Evolutionary conservation across 345 rosid genomes (phyloP).

Genomic region (Eucalyptus pauciflora): DNA sequence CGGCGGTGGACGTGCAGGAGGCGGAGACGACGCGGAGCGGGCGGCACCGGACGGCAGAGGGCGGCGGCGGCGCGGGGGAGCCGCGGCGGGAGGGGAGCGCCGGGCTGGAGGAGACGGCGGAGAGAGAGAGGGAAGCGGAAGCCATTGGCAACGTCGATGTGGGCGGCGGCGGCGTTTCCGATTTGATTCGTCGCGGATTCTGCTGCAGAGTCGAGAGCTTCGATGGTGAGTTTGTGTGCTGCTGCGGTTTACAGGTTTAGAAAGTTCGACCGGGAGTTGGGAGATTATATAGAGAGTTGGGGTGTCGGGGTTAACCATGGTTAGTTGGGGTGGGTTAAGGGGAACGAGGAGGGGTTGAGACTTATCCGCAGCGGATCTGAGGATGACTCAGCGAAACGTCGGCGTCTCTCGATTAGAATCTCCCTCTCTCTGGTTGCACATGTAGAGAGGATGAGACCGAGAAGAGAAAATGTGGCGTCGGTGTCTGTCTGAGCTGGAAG

Average conservation of each 20-base stretch:
- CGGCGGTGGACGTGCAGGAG: slow-evolving; percentile 22
- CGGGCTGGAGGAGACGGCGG: not conserved
- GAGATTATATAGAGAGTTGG: not conserved
- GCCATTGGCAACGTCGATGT: not conserved
- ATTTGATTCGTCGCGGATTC: not conserved
- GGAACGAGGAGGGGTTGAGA: not conserved
- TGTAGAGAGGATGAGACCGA: not conserved
- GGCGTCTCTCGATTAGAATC: not conserved
- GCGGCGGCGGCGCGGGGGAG: not conserved
- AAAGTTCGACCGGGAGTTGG: not conserved
- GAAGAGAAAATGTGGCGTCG: not conserved
- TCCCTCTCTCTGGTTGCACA: not conserved
- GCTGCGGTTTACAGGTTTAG: not conserved
- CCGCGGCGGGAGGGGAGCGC: not conserved
- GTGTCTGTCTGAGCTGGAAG: not conserved
- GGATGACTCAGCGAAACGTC: not conserved
- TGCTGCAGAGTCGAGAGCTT: not conserved
- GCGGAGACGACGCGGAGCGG: slow-evolving; percentile 23
- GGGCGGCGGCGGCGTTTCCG: not conserved
- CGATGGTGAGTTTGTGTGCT: not conserved
- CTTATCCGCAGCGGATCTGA: not conserved
- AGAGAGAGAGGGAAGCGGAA: slow-evolving; percentile 2
- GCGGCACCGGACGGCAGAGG: slow-evolving; percentile 11
- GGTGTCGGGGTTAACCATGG: not conserved
- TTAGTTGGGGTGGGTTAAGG: not conserved